These are phyloP conservation scores for Nakazawaea molendinolei DNA, from an alignment of 805 yeast species.

Conservation along the genomic window DNA sequence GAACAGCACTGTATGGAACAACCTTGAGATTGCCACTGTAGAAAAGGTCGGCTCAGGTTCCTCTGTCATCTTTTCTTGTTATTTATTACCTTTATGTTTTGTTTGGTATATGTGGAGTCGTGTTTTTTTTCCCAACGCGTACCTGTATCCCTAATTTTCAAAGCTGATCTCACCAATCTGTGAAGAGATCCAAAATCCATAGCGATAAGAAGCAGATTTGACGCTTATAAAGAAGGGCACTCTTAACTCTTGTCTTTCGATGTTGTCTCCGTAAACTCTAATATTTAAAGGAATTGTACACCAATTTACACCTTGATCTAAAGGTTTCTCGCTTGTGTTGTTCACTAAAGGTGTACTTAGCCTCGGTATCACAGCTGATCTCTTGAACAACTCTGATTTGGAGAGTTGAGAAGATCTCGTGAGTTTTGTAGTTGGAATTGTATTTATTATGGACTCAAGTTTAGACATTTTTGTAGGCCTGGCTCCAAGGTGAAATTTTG, in stretches of 20 bases:
- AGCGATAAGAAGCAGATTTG: not conserved
- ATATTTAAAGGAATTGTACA: conserved; percentile 22
- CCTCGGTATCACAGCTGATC: conserved; percentile 12
- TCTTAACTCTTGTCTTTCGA: not conserved
- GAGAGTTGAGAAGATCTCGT: conserved; percentile 20
- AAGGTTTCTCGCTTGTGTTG: conserved; percentile 9
- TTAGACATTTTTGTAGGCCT: conserved; percentile 13
- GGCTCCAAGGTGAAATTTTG: conserved; percentile 14
- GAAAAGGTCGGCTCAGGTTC: conserved; percentile 18
- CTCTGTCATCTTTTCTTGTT: no score
- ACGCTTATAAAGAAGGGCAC: conserved; percentile 21
- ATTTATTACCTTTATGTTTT: not conserved
- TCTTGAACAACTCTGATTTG: conserved; percentile 24
- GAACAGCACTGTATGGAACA: conserved; percentile 46
- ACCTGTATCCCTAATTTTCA: no score
- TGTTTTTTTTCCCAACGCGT: not conserved
- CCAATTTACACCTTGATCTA: conserved; percentile 23
- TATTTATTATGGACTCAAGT: conserved; percentile 14
- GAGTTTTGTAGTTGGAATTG: conserved; percentile 25
- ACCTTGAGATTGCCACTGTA: conserved; percentile 37
- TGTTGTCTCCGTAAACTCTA: not conserved
- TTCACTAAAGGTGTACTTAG: conserved; percentile 2
- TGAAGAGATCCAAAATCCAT: no score
- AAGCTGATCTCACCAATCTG: no score
- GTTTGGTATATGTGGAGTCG: not conserved